A percentile compares a stretch with the other conserved stretches of the same genome.
Conservation (phyloP, 768 basidiomycete genomes). For the Suillus paluster region DNA sequence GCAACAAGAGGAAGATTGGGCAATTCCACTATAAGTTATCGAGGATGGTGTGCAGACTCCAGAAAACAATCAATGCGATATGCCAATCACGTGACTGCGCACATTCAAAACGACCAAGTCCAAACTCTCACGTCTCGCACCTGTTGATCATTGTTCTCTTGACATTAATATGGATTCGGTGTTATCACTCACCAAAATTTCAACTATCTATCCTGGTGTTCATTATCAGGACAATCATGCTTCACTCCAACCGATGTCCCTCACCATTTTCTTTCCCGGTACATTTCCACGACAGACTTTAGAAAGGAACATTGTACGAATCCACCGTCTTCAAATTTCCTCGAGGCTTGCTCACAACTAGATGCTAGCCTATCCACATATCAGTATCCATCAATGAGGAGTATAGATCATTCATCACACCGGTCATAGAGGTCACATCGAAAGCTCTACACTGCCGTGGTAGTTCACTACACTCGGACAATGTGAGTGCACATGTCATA, state of each 20-base stretch:
- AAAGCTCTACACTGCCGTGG: background rate
- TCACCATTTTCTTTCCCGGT: constrained; percentile 12
- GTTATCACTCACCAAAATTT: constrained; percentile 6
- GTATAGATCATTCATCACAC: constrained; percentile 5
- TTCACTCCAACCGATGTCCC: constrained; percentile 4
- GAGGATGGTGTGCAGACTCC: too few species aligned
- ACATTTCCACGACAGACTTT: constrained; percentile 5
- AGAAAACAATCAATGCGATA: too few species aligned
- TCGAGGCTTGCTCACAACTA: background rate
- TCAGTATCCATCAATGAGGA: background rate
- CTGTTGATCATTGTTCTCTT: background rate
- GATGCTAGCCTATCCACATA: constrained; percentile 9
- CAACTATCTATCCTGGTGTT: constrained; percentile 3
- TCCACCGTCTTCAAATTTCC: too few species aligned
- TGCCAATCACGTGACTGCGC: background rate
- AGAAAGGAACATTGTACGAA: too few species aligned
- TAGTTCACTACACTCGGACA: background rate
- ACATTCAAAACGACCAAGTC: background rate
- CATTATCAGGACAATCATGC: background rate
- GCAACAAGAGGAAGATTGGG: background rate
- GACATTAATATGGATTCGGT: background rate
- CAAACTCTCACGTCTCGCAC: background rate
- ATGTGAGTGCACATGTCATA: background rate
- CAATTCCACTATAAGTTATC: too few species aligned
- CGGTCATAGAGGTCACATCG: background rate